phyloP scores from a whole-genome alignment of 306 rosid genomes.

The Cotoneaster glaucophyllus region DNA sequence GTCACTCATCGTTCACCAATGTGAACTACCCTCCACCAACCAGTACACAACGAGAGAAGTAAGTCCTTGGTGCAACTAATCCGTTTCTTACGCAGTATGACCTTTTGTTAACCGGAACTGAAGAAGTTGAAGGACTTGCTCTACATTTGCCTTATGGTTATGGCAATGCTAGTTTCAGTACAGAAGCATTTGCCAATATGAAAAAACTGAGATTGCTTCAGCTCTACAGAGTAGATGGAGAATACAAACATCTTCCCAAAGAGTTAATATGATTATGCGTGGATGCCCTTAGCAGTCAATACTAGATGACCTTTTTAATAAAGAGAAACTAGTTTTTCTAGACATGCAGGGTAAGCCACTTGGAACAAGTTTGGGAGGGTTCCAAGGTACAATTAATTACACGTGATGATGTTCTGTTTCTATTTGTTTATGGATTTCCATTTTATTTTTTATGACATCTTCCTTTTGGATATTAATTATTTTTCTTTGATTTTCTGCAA shows the following conservation, averaged over 20 bases:
- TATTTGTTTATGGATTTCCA: not conserved
- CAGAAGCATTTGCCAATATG: constrained; percentile 33
- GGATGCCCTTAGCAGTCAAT: not conserved
- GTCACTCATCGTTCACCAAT: not conserved
- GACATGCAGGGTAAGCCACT: constrained; percentile 28
- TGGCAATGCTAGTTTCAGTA: not conserved
- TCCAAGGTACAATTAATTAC: constrained; percentile 22
- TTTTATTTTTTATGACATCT: not conserved
- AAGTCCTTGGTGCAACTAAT: not conserved
- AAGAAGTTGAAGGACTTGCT: too few species aligned
- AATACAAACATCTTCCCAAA: constrained; percentile 22
- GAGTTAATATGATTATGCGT: not conserved
- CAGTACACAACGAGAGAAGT: not conserved
- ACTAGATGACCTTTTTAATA: constrained; percentile 1
- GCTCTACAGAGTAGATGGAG: constrained; percentile 25
- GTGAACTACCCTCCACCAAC: not conserved
- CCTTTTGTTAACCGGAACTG: not conserved
- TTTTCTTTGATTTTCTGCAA: too few species aligned
- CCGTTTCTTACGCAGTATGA: too few species aligned
- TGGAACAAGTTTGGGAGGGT: constrained; percentile 27
- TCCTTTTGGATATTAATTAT: too few species aligned
- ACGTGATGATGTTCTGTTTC: not conserved
- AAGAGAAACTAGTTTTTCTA: constrained; percentile 19
- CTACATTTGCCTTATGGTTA: not conserved
- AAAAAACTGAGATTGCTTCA: constrained; percentile 29